Conservation (phyloP, 2,329 filamentous ascomycete species). For the Fusarium vanettenii region DNA sequence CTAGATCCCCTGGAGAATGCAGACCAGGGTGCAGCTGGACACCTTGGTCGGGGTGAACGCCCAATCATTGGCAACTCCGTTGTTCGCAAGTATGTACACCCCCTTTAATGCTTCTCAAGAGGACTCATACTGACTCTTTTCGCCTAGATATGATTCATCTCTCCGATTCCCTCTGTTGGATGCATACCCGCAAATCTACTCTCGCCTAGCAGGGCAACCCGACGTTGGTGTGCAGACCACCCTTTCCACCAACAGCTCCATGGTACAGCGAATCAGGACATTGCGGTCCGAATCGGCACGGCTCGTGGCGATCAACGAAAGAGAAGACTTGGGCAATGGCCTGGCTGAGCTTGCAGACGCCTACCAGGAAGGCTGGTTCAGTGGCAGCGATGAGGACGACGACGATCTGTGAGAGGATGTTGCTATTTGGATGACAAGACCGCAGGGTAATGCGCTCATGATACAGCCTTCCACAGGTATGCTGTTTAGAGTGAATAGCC, state of each 20-base stretch:
- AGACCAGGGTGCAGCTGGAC: neutral
- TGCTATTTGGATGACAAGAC: neutral
- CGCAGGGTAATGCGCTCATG: neutral
- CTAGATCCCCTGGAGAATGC: constrained; percentile 8
- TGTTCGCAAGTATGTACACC: constrained; percentile 41
- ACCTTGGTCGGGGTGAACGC: constrained; percentile 22
- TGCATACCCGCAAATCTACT: constrained; percentile 84
- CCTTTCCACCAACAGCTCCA: constrained; percentile 79
- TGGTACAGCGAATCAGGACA: constrained; percentile 75
- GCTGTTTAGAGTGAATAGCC: neutral
- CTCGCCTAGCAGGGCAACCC: constrained; percentile 51
- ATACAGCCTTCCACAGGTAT: neutral
- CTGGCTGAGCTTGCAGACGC: constrained; percentile 86
- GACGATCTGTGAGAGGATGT: constrained; percentile 58
- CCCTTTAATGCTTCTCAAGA: neutral
- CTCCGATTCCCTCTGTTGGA: constrained; percentile 82
- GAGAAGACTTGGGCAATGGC: constrained; percentile 84
- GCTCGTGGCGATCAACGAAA: constrained; percentile 78
- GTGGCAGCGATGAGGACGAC: constrained; percentile 77
- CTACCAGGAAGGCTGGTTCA: constrained; percentile 89
- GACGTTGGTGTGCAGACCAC: constrained; percentile 62
- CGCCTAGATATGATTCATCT: constrained; percentile 56
- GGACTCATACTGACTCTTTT: neutral
- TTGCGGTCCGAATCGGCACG: constrained; percentile 74
- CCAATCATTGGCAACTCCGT: constrained; percentile 44